Evolutionary conservation across 768 basidiomycete genomes (phyloP), one percentile per base, ranked within the genome.

Genomic region (Termitomyces titanicus): DNA sequence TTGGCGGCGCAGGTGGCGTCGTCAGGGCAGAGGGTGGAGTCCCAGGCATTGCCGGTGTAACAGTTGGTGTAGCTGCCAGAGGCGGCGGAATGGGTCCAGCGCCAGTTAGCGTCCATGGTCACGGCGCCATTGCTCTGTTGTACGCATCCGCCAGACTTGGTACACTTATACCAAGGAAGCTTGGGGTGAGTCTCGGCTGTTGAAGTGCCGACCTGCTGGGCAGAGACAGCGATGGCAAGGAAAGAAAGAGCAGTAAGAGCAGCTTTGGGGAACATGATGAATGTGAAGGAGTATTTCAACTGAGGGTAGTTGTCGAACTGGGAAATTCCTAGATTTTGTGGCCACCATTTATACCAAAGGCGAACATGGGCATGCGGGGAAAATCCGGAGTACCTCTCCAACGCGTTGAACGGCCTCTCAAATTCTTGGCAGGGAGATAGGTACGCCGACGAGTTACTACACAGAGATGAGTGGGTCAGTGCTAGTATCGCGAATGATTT

Each of bases 41-140:
- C 34, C 72, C 80, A 84, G 17, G 70, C 64, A 72, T 82, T 82
- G 37, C 81, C 81, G 56, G 76, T 81, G 74, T 82, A 82, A 64
- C 81, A 76, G 67, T 74, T 74, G 56, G 67, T 71, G 68, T 71
- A 68, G 44, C 65, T 63, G 45, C 34, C 34, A 35, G 34, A 35
- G 34, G 58, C 61, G 54, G 68, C 70, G 46, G 64, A 63, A 67
- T 80, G 78, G 38, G 77, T 62, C 79, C 79, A 81, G 57, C 81
- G 79, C 79, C 79, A 83, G 73, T 82, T 81, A 56, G 77, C 63
- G 66, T 83, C 81, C 66, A 84, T 73, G 48, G 77, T 75, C 62
- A 84, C 71, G 29, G 68, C 52, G 13, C 72, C 71, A 17, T 40
- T 47, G 34, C 65, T 60, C 37, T 68, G 65, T n/a, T 70, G 72